Conservation (phyloP, 441 rosid genomes). For the Corymbia citriodora region DNA sequence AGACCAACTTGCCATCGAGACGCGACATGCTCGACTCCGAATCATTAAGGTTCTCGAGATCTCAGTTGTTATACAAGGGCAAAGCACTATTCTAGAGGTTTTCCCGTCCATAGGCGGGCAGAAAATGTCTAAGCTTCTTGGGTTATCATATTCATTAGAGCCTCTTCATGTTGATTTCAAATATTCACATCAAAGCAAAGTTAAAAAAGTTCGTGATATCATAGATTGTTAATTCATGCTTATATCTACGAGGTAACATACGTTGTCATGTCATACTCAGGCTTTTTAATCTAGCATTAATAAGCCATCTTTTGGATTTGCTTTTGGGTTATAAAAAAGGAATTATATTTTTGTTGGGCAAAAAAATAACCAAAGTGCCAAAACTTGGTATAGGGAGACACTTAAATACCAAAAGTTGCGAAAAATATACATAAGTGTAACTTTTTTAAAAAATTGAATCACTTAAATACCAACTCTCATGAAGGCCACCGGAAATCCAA, state of each 20-base stretch:
- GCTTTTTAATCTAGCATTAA: not conserved
- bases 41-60: not conserved
- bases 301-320: not conserved
- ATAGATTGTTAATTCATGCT: not conserved
- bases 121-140: not conserved
- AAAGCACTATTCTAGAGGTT: not conserved
- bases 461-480: no score
- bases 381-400: no score
- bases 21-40: not conserved
- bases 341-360: no score
- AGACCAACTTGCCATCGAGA: not conserved
- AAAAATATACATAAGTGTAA: no score
- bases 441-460: no score
- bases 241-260: not conserved
- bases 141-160: not conserved
- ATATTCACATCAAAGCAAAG: not conserved
- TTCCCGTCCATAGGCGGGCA: not conserved
- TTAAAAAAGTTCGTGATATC: not conserved
- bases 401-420: no score
- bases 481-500: no score
- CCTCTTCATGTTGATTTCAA: not conserved
- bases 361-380: no score
- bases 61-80: not conserved
- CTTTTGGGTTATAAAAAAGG: not conserved
- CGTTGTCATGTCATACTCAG: not conserved